Evolutionary conservation across 2,329 filamentous ascomycete species (phyloP).

Genomic region (Plenodomus lindquistii): DNA sequence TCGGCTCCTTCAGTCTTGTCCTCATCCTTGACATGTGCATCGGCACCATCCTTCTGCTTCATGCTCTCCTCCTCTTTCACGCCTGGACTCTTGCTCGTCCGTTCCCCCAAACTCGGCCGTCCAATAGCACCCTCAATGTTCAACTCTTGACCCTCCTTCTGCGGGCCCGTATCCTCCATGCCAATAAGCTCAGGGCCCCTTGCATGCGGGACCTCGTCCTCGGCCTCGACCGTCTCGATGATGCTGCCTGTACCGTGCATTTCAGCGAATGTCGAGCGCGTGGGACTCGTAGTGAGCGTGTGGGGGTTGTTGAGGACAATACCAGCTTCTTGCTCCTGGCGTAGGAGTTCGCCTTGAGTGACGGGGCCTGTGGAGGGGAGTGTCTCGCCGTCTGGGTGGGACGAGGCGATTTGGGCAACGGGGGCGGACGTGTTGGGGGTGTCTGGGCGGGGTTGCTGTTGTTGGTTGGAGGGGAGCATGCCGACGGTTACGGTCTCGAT

Average conservation of each 20-base stretch:
- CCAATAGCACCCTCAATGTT: constrained; percentile 45
- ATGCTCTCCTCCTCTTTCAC: constrained; percentile 3
- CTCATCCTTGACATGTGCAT: constrained; percentile 19
- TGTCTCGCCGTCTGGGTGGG: constrained; percentile 41
- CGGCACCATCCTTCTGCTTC: not conserved
- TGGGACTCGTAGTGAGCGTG: constrained; percentile 29
- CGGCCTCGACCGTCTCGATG: constrained; percentile 44
- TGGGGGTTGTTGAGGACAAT: constrained; percentile 65
- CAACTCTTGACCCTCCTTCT: constrained; percentile 59
- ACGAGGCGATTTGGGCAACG: constrained; percentile 35
- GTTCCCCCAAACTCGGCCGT: constrained; percentile 33
- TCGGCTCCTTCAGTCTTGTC: constrained; percentile 16
- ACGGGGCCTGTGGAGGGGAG: constrained; percentile 41
- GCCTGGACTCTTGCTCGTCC: constrained; percentile 33
- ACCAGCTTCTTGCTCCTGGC: constrained; percentile 84
- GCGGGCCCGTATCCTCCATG: constrained; percentile 82
- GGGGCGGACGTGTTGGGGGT: not conserved
- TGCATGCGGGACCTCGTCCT: constrained; percentile 72
- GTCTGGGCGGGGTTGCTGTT: constrained; percentile 10
- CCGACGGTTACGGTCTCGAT: constrained; percentile 82
- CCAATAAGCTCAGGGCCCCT: constrained; percentile 84
- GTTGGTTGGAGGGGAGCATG: constrained; percentile 43
- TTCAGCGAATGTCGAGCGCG: constrained; percentile 32
- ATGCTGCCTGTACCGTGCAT: constrained; percentile 35
- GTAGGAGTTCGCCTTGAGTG: constrained; percentile 80